Evolutionary conservation across 352 stramenopile genomes (phyloP), one percentile per base, ranked within the genome.

Genomic region (Globisporangium cederbergense): DNA sequence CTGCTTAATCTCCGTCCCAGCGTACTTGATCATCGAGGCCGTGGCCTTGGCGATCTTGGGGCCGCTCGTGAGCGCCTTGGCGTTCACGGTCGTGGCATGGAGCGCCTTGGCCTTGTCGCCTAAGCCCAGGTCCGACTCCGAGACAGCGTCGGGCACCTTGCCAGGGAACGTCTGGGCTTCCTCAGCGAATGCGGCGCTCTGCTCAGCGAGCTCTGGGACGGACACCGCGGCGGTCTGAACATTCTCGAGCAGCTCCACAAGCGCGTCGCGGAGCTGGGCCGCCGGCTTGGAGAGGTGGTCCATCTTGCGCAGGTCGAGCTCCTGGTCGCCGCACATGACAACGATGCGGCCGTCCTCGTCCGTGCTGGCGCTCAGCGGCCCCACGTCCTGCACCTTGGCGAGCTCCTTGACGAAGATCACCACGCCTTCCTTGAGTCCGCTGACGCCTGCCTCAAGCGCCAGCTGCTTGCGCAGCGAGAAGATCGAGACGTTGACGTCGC

Each of bases 201-300:
- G 68, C 34, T 81, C 72, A 10, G 62, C 67, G 18, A 86, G 70
- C 49, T 82, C 78, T 1, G 78, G 78, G 32, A 86, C 70, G 3
- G 76, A 83, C 8, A 62, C 77, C 28, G 66, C 78, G 0, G 78
- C 78, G 0, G 74, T 82, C 61, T 83, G 30, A 1, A 84, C 65
- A 59, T 86, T 86, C 8, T 86, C 76, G n/a, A 86, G 47, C 16
- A 86, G 58, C 16, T 83, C 78, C 6, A 77, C 67, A 28, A 86
- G 55, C 25, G 78, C 78, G 11, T 86, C 78, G 4, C 76, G 73
- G n/a, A 86, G 70, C 53, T 81, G 71, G 9, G 51, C 49, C 8
- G 70, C 76, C 2, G 75, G 78, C 36, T 72, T 61, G 7, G 74
- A 75, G 0, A 86, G 70, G n/a, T 79, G 79, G 52, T 81, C 66